These are phyloP conservation scores for Sutorius eximius DNA, from an alignment of 1,284 basidiomycete genomes.

Conservation along the genomic window DNA sequence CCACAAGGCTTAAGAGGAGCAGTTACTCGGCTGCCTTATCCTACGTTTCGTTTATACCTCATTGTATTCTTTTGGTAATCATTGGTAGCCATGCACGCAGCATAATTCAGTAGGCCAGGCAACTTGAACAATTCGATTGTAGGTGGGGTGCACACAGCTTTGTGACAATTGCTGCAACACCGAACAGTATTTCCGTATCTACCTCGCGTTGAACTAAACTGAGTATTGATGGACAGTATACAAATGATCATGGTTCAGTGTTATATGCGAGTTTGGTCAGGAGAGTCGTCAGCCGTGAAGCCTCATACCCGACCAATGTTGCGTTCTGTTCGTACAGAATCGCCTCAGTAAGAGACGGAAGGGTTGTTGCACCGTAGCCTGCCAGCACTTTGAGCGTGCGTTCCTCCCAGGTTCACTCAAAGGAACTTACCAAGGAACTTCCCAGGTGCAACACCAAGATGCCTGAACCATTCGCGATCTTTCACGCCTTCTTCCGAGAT, in stretches of 20 bases:
- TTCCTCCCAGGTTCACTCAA: neutral
- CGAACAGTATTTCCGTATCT: no score
- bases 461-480: constrained; percentile 82
- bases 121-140: neutral
- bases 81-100: constrained; percentile 2
- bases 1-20: constrained; percentile 11
- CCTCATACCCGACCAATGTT: constrained; percentile 63
- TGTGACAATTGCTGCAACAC: no score
- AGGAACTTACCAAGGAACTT: constrained; percentile 73
- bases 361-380: constrained; percentile 86
- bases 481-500: constrained; percentile 77
- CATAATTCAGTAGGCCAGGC: constrained; percentile 9
- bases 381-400: constrained; percentile 2
- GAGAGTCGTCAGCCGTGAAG: constrained; percentile 57
- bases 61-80: constrained; percentile 22
- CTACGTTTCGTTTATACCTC: constrained; percentile 14
- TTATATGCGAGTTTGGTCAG: constrained; percentile 52
- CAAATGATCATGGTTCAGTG: constrained; percentile 30
- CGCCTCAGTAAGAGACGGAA: constrained; percentile 83
- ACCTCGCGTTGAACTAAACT: no score
- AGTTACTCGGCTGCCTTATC: constrained; percentile 6
- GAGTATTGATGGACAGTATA: neutral
- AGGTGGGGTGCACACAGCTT: neutral
- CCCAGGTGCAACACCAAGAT: constrained; percentile 88
- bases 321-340: constrained; percentile 68